Conservation (phyloP, 768 basidiomycete genomes). For the Mycena crocata region DNA sequence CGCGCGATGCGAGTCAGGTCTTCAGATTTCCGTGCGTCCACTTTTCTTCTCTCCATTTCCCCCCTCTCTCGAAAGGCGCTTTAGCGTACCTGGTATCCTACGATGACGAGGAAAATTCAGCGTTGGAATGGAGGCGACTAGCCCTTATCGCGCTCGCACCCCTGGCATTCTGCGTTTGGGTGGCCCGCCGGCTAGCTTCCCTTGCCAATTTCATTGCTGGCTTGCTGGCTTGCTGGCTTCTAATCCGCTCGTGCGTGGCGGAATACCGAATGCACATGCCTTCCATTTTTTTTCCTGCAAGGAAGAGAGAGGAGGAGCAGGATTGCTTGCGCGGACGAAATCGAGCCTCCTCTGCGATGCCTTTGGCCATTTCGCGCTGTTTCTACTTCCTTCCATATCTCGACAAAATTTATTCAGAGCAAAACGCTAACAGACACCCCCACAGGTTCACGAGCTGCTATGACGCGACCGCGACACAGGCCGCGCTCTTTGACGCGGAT, state of each 20-base stretch:
- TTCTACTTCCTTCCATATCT: not conserved
- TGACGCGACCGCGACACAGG: conserved; percentile 75
- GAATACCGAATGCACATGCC: too few relatives aligned
- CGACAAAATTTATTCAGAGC: not conserved
- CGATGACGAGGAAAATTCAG: not conserved
- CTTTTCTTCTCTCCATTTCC: too few relatives aligned
- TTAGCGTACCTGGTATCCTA: not conserved
- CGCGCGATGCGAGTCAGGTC: conserved; percentile 73
- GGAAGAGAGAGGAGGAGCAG: too few relatives aligned
- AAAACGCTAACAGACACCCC: conserved; percentile 7
- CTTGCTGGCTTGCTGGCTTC: too few relatives aligned
- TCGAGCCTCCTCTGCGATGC: too few relatives aligned
- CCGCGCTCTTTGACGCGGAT: conserved; percentile 81
- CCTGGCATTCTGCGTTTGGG: too few relatives aligned
- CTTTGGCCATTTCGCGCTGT: not conserved
- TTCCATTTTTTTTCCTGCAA: too few relatives aligned
- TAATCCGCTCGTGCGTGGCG: too few relatives aligned
- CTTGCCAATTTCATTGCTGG: not conserved
- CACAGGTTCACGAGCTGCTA: conserved; percentile 83
- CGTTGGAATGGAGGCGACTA: not conserved
- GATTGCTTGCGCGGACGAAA: too few relatives aligned
- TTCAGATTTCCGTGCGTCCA: conserved; percentile 79
- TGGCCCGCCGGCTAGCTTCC: too few relatives aligned
- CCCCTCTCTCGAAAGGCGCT: not conserved
- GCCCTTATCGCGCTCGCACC: not conserved